Evolutionary conservation across 2,329 filamentous ascomycete species (phyloP), one percentile per base, ranked within the genome.

Genomic region (Ophiostoma tasmaniense): DNA sequence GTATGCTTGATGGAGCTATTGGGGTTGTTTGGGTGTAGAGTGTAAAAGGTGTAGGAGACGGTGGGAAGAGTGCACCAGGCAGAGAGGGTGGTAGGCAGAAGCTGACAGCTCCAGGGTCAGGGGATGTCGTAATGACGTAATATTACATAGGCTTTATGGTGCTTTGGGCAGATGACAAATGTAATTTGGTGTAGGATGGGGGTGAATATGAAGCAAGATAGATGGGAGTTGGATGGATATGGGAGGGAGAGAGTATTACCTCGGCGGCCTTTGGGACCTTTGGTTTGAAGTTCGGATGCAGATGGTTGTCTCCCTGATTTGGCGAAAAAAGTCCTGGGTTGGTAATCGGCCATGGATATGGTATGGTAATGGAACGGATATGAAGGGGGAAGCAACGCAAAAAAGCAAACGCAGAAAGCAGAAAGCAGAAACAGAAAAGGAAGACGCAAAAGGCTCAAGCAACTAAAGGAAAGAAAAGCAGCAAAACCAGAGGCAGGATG

Each of bases 191-290:
- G 45, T n/a, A 20, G 45, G 17, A 50, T 50, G 2, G 45, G 45
- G n/a, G 10, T 50, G 45, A 50, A 30, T 10, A 17, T 61, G 25
- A 11, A 10, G 55, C 25, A 61, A 17, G 25, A 28, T 17, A n/a
- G 28, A 17, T 17, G 5, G 30, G 8, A 33, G 1, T 2, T 6
- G 35, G 4, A 62, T 30, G 28, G 17, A 39, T n/a, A 55, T 55
- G 50, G n/a, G 8, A 25, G 22, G 50, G 64, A 28, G 75, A n/a
- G 79, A 11, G 13, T 84, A 80, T 91, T 92, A 98, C 95, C 93
- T 98, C 94, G 85, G 93, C 93, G 83, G 90, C 91, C 85, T 96
- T 97, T 71, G 93, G 93, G 78, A 90, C 90, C 81, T 93, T 96
- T 72, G 77, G 77, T 80, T 94, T 93, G 82, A 97, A 96, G 79